Conservation (phyloP, 2,329 filamentous ascomycete species). For the Monosporascus sp. region DNA sequence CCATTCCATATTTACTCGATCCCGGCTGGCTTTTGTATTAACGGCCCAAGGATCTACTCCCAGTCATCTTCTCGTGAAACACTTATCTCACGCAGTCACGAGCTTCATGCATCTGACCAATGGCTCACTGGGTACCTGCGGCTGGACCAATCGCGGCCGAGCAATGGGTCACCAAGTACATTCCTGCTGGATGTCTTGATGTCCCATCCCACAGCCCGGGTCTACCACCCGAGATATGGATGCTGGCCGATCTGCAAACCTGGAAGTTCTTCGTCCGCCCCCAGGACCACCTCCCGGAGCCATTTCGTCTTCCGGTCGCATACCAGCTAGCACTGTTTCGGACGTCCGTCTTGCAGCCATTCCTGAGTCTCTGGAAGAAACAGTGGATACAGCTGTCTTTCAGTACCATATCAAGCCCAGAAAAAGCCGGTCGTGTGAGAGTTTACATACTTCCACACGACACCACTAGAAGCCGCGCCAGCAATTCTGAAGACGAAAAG, state of each 20-base stretch:
- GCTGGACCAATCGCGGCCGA: conserved; percentile 1
- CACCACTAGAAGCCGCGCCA: conserved; percentile 40
- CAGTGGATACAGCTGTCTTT: conserved; percentile 43
- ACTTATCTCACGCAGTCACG: too few species aligned
- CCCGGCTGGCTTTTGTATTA: too few species aligned
- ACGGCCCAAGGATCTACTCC: too few species aligned
- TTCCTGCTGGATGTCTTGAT: conserved; percentile 37
- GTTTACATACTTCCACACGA: conserved; percentile 66
- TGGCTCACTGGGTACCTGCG: too few species aligned
- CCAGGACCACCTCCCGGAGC: conserved; percentile 11
- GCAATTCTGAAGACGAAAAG: conserved; percentile 43
- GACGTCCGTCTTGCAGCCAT: conserved; percentile 16
- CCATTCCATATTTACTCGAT: too few species aligned
- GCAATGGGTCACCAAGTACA: conserved; percentile 24
- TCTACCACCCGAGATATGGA: conserved; percentile 11
- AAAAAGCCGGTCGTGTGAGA: conserved; percentile 34
- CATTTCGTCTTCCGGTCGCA: background rate
- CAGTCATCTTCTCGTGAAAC: too few species aligned
- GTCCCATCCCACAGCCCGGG: conserved; percentile 19
- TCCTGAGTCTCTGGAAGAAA: conserved; percentile 27
- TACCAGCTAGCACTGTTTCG: conserved; percentile 25
- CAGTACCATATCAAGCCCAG: conserved; percentile 13
- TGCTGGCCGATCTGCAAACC: conserved; percentile 2
- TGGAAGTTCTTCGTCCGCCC: conserved; percentile 26
- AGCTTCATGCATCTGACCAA: too few species aligned